Percentiles rank a stretch among this genome's conserved stretches.
phyloP scores from a whole-genome alignment of 257 asterid genomes.

The Datura wrightii region DNA sequence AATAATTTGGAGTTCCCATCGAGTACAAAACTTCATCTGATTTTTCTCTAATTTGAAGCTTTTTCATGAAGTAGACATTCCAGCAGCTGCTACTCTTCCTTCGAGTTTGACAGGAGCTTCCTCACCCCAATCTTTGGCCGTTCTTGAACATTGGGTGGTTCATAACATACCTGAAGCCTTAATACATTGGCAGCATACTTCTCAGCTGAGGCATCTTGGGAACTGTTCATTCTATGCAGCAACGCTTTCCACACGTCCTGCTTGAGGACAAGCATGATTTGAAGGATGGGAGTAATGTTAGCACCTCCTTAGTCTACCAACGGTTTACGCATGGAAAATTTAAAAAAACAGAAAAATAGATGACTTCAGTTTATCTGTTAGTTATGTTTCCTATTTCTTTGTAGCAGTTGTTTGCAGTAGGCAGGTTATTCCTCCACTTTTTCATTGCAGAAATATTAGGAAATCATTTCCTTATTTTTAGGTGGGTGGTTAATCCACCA shows the following conservation, averaged over 20 bases:
- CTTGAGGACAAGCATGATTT: slow-evolving; percentile 13
- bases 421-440: not conserved
- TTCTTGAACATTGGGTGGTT: not conserved
- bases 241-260: not conserved
- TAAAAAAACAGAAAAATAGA: not conserved
- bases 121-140: not conserved
- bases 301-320: not conserved
- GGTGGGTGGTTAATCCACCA: not conserved
- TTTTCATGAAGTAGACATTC: not conserved
- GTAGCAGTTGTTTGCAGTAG: not conserved
- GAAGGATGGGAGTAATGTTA: not conserved
- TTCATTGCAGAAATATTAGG: not conserved
- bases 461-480: not conserved
- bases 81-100: not conserved
- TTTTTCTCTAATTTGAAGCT: not conserved
- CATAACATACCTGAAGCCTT: not conserved
- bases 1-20: not conserved
- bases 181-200: slow-evolving; percentile 2
- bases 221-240: not conserved
- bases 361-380: slow-evolving; percentile 7
- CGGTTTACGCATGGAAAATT: slow-evolving; percentile 8
- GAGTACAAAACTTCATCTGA: not conserved
- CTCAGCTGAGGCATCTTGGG: not conserved
- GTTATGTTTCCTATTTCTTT: slow-evolving; percentile 1
- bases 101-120: not conserved